A percentile compares a stretch with the other conserved stretches of the same genome.
Conservation (phyloP, 768 basidiomycete species). For the Xerocomellus dryophilus region DNA sequence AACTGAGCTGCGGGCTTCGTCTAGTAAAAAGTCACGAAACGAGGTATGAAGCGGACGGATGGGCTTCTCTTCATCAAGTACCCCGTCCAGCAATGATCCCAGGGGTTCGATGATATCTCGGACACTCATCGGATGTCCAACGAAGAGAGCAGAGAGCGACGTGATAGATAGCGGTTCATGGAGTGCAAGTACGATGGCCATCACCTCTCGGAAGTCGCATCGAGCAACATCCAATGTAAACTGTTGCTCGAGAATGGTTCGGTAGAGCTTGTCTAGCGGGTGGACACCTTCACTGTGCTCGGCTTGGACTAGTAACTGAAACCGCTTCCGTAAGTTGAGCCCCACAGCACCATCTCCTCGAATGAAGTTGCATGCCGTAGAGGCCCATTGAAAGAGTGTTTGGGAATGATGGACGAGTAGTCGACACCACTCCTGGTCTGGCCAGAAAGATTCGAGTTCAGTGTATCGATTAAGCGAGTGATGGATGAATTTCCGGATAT, state of each 20-base stretch:
- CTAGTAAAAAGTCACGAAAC: background rate
- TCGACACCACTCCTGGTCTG: constrained; percentile 7
- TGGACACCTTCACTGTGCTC: background rate
- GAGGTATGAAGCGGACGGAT: constrained; percentile 2
- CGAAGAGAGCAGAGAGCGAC: too few species aligned
- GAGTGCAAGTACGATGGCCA: background rate
- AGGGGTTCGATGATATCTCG: background rate
- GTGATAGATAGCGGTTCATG: background rate
- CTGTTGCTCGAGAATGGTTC: background rate
- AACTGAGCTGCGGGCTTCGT: background rate
- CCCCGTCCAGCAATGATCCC: constrained; percentile 1
- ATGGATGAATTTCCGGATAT: background rate
- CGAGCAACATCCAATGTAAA: background rate
- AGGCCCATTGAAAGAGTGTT: constrained; percentile 27
- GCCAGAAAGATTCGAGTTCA: background rate
- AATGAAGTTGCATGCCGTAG: constrained; percentile 16
- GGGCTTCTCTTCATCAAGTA: background rate
- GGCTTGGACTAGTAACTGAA: background rate
- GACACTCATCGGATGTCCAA: too few species aligned
- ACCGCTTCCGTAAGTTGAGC: background rate
- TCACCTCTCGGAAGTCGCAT: background rate
- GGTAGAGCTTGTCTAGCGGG: background rate
- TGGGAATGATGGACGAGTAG: constrained; percentile 15
- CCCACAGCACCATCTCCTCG: too few species aligned
- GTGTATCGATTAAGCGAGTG: background rate